phyloP scores from a whole-genome alignment of 306 rosid genomes.

The Prunus armeniaca region DNA sequence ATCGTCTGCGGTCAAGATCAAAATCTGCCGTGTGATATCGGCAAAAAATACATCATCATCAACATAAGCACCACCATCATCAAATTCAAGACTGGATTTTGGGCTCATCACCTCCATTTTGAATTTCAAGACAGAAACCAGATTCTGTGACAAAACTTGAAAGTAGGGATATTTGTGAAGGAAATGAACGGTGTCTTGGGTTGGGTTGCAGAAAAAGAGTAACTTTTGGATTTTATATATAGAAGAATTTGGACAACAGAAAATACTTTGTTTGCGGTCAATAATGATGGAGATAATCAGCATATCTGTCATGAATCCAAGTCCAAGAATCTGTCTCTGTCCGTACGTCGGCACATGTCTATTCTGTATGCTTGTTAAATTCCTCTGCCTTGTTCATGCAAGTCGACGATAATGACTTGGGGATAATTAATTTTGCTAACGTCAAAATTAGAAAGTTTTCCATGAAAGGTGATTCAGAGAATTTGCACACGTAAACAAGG shows the following conservation, averaged over 20 bases:
- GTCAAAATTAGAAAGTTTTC: background rate
- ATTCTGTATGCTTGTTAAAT: constrained; percentile 2
- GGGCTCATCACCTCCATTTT: constrained; percentile 28
- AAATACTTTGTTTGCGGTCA: constrained; percentile 26
- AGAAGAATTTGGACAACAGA: constrained; percentile 4
- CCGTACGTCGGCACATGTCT: constrained; percentile 36
- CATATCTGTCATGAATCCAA: constrained; percentile 34
- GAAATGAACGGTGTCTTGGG: background rate
- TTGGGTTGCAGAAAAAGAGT: constrained; percentile 6
- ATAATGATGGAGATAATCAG: constrained; percentile 13
- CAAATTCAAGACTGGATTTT: constrained; percentile 23
- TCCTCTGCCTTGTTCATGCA: background rate
- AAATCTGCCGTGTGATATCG: constrained; percentile 66
- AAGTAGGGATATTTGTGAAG: background rate
- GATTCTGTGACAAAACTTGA: no score
- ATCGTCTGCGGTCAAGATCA: constrained; percentile 51
- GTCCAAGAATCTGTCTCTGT: constrained; percentile 33
- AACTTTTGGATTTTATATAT: background rate
- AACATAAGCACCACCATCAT: constrained; percentile 11
- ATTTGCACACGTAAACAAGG: constrained; percentile 19
- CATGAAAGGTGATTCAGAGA: background rate
- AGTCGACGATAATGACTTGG: constrained; percentile 24
- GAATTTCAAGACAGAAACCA: constrained; percentile 3
- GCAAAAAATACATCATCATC: constrained; percentile 49
- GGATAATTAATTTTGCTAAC: background rate